These are phyloP conservation scores for Liquidambar formosana DNA, from an alignment of 164 flowering plant species.

Conservation along the genomic window DNA sequence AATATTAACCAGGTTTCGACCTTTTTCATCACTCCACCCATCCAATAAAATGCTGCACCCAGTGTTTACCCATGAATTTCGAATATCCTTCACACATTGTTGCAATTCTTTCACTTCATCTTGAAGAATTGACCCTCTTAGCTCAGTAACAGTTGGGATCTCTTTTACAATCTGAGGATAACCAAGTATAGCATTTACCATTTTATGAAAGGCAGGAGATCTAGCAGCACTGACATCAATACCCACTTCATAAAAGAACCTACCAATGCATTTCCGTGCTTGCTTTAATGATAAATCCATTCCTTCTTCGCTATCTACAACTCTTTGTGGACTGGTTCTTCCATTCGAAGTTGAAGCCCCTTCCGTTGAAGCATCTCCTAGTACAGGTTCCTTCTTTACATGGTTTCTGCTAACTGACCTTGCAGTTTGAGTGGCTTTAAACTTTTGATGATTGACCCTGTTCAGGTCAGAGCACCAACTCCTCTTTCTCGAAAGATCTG, in stretches of 20 bases:
- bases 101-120: constrained; percentile 43
- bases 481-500: too few species aligned
- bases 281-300: constrained; percentile 9
- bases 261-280: constrained; percentile 33
- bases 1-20: constrained; percentile 43
- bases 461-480: too few species aligned
- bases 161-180: constrained; percentile 9
- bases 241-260: constrained; percentile 47
- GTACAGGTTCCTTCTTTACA: too few species aligned
- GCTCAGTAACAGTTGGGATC: constrained; percentile 38
- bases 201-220: constrained; percentile 33
- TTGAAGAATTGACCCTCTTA: constrained; percentile 50
- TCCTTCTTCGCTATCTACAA: constrained; percentile 19
- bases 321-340: background rate
- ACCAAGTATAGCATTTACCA: constrained; percentile 26
- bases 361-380: too few species aligned
- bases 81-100: constrained; percentile 36
- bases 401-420: too few species aligned
- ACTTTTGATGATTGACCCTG: too few species aligned
- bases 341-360: too few species aligned
- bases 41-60: constrained; percentile 78
- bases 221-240: constrained; percentile 30
- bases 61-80: constrained; percentile 57
- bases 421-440: too few species aligned
- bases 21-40: constrained; percentile 56